Evolutionary conservation across 1,284 basidiomycete species (phyloP).

Genomic region (Dichomitus squalens): DNA sequence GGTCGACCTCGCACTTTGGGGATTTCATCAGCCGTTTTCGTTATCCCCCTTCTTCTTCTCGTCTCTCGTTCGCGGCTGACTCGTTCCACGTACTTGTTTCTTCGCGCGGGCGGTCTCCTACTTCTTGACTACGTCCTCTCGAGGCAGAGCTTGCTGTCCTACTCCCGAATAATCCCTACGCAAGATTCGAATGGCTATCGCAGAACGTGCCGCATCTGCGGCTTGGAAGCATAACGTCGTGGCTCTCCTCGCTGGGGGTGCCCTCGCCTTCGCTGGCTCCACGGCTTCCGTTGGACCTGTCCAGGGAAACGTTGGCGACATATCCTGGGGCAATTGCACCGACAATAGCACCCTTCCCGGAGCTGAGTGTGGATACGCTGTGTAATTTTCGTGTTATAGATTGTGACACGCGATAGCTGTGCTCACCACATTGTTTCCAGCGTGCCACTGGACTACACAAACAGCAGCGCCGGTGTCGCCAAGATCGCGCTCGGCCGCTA

Average conservation of each 20-base stretch:
- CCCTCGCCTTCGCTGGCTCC: background rate
- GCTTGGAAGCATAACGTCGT: background rate
- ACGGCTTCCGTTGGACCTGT: background rate
- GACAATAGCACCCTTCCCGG: constrained; percentile 11
- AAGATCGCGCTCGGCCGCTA: constrained; percentile 27
- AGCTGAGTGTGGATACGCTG: constrained; percentile 27
- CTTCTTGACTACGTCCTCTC: too few relatives aligned
- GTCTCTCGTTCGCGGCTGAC: too few relatives aligned
- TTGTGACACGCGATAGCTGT: too few relatives aligned
- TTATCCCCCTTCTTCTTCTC: too few relatives aligned
- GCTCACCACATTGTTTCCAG: constrained; percentile 5
- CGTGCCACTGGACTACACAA: constrained; percentile 30
- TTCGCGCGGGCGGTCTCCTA: too few relatives aligned
- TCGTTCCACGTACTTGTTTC: too few relatives aligned
- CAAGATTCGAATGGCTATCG: too few relatives aligned
- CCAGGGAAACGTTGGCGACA: constrained; percentile 4
- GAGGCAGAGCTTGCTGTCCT: too few relatives aligned
- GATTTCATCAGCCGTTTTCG: too few relatives aligned
- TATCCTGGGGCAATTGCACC: constrained; percentile 16
- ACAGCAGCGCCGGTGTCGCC: constrained; percentile 25
- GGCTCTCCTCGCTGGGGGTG: background rate
- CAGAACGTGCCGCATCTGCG: background rate
- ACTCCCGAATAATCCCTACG: too few relatives aligned
- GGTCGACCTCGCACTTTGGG: too few relatives aligned
- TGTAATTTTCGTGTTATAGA: constrained; percentile 16